A percentile compares a stretch with the other conserved stretches of the same genome.
Conservation (phyloP, 768 basidiomycete genomes). For the Russula sp. region DNA sequence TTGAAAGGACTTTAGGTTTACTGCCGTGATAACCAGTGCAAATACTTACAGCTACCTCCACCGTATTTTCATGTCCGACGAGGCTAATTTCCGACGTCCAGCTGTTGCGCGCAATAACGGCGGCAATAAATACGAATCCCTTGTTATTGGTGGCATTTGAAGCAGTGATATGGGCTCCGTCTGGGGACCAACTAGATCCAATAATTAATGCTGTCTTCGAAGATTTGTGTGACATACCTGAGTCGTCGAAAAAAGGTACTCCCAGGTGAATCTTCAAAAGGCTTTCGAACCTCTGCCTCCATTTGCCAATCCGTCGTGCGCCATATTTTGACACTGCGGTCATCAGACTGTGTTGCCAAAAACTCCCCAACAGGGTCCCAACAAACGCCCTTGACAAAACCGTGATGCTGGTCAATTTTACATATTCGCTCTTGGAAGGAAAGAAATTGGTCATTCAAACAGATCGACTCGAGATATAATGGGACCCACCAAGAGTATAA, state of each 20-base stretch:
- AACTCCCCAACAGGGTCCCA: conserved; percentile 99
- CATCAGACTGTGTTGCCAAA: conserved; percentile 96
- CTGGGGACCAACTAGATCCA: conserved; percentile 86
- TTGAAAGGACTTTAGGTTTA: conserved; percentile 34
- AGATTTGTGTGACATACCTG: conserved; percentile 49
- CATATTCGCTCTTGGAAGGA: conserved; percentile 63
- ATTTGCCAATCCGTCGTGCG: conserved; percentile 88
- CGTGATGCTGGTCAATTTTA: conserved; percentile 85
- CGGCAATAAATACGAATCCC: conserved; percentile 96
- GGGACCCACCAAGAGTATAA: conserved; percentile 69
- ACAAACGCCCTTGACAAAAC: conserved; percentile 97
- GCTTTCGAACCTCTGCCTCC: conserved; percentile 81
- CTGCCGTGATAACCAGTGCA: not conserved
- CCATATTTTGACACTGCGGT: conserved; percentile 97
- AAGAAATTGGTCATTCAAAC: not conserved
- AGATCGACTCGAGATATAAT: not conserved
- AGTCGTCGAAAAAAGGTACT: conserved; percentile 92
- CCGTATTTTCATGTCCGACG: conserved; percentile 95
- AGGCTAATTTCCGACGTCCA: conserved; percentile 93
- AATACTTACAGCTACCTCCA: conserved; percentile 82
- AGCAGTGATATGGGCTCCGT: conserved; percentile 97
- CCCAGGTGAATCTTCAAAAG: conserved; percentile 90
- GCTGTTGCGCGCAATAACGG: conserved; percentile 83
- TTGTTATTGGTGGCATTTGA: conserved; percentile 96
- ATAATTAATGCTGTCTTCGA: not conserved